Base-by-base conservation (phyloP, 441 rosid species). In the Eutrema salsugineum region DNA sequence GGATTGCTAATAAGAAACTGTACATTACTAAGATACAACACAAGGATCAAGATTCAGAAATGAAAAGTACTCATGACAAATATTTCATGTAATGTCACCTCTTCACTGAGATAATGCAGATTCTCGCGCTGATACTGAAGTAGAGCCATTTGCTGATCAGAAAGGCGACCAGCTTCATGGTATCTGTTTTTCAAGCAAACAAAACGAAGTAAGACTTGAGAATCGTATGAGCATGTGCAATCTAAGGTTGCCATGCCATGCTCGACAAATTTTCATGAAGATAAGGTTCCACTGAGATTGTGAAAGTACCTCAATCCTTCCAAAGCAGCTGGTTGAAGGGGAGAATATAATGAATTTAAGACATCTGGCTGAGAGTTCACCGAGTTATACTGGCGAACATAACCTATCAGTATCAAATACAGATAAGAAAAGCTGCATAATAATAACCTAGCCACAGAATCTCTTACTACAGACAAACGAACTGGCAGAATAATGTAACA, bases 121-220 rank as follows among this genome's bases (percentile, higher is more conserved):
- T 93, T 93, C 78, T 93, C 98, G 11, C 97, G 96, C 80, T 93
- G 98, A 81, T 92, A 94, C 68, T 94, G 99, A 82, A 94, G 80
- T 75, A 94, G 82, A 71, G 98, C 97, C 99, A 92, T 94, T 77
- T 94, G 99, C 83, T 94, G 98, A 77, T 94, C 99, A 74, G 97
- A 94, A 63, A 94, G 94, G 68, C 97, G 89, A 75, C 99, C 97
- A 8, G 91, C 97, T 65, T 94, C 98, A 80, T 93, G 91, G 83
- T 94, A 94, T 77, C 99, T 94, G 62, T 73, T 49, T 69, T 74
- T 50, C 28, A 70, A 49, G 43, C 67, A 86, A 57, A 48, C 30
- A 30, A 75, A 60, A 35, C 36, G 12, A 64, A 51, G 43, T n/a
- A 61, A 62, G 47, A 56, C 47, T 53, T 61, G 0, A 30, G 20